Conservation (phyloP, 2,329 filamentous ascomycete species). For the Diaporthe sp. region DNA sequence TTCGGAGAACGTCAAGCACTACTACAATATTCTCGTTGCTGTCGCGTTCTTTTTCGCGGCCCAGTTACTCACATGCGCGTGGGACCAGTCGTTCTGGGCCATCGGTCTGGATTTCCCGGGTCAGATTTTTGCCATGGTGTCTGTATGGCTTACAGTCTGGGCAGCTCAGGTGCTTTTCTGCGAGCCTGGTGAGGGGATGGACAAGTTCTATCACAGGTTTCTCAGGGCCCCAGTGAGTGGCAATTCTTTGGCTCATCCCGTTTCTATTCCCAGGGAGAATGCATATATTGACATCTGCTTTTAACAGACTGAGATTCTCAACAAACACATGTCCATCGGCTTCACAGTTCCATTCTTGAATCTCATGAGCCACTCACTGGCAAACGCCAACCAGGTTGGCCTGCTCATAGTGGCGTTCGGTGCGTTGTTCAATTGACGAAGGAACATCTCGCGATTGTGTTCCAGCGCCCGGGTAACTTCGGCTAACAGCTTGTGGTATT, state of each 20-base stretch:
- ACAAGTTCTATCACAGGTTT: slow-evolving; percentile 44
- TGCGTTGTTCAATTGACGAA: slow-evolving; percentile 44
- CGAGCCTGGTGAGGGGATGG: slow-evolving; percentile 40
- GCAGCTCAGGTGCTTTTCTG: slow-evolving; percentile 40
- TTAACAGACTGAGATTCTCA: slow-evolving; percentile 61
- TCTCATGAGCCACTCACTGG: slow-evolving; percentile 53
- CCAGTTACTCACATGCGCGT: slow-evolving; percentile 60
- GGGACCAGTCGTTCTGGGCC: slow-evolving; percentile 52
- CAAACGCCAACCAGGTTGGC: slow-evolving; percentile 51
- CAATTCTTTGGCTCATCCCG: too few relatives aligned
- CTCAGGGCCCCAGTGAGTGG: slow-evolving; percentile 44
- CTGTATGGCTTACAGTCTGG: slow-evolving; percentile 54
- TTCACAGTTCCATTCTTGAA: slow-evolving; percentile 64
- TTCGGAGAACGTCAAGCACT: slow-evolving; percentile 21
- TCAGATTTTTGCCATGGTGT: slow-evolving; percentile 61
- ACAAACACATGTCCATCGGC: slow-evolving; percentile 63
- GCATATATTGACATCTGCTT: slow-evolving; percentile 21
- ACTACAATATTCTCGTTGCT: slow-evolving; percentile 45
- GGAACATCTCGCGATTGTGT: background rate
- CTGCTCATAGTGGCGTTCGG: slow-evolving; percentile 59
- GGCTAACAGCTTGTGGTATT: background rate
- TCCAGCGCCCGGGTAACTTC: slow-evolving; percentile 10
- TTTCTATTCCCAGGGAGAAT: too few relatives aligned
- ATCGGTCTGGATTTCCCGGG: slow-evolving; percentile 58
- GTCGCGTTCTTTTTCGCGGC: slow-evolving; percentile 54